A percentile compares a stretch with the other conserved stretches of the same genome.
Conservation (phyloP, 2,329 filamentous ascomycete genomes). For the Penicillium fuscoglaucum region DNA sequence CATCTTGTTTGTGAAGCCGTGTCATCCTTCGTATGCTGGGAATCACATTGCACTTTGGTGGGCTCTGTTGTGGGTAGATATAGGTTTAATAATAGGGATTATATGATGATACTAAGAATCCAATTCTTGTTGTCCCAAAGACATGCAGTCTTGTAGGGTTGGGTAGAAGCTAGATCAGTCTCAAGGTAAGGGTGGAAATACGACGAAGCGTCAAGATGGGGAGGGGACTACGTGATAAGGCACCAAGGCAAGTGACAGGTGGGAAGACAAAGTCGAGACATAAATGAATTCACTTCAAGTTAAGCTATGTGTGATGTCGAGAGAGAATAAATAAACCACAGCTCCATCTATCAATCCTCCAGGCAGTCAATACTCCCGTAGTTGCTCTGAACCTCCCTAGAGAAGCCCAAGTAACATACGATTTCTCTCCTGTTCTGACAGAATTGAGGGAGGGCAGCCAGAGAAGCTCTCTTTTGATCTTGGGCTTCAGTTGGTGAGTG, state of each 20-base stretch:
- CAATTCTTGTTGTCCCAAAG: too few relatives aligned
- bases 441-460: slow-evolving; percentile 8
- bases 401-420: slow-evolving; percentile 5
- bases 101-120: neutral
- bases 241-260: too few relatives aligned
- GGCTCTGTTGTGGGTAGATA: neutral
- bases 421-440: neutral
- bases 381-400: slow-evolving; percentile 4
- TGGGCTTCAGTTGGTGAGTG: slow-evolving; percentile 6
- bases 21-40: neutral
- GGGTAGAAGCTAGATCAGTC: neutral
- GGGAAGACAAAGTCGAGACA: neutral
- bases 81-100: neutral
- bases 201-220: neutral
- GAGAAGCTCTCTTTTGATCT: slow-evolving; percentile 13
- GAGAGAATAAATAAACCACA: slow-evolving; percentile 13
- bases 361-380: slow-evolving; percentile 8
- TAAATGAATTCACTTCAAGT: neutral
- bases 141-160: neutral
- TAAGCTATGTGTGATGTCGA: neutral
- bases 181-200: neutral
- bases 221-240: neutral
- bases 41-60: neutral
- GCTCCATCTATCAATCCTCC: slow-evolving; percentile 1
- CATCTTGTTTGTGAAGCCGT: neutral